Conservation (phyloP, 73 alveolate species). For the Tetrahymena elliotti region DNA sequence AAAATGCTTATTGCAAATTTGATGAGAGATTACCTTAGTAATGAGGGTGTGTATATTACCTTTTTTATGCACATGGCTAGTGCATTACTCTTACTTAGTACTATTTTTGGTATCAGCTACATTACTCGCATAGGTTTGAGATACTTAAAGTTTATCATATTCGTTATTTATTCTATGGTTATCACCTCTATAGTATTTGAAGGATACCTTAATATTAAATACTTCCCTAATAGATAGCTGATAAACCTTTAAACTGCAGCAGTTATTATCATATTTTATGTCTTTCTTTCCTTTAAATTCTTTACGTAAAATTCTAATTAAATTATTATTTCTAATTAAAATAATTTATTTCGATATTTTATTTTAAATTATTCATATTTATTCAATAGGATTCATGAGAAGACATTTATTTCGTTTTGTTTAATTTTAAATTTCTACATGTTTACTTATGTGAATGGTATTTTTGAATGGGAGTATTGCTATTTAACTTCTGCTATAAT, state of each 20-base stretch:
- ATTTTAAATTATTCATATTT: too few species aligned
- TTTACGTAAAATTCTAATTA: background rate
- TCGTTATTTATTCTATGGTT: background rate
- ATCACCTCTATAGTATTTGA: background rate
- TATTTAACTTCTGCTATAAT: background rate
- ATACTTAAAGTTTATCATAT: background rate
- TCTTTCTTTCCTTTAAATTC: background rate
- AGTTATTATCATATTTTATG: background rate
- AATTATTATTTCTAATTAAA: background rate
- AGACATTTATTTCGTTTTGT: background rate
- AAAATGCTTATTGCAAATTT: background rate
- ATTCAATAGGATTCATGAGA: background rate
- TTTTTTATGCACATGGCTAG: background rate
- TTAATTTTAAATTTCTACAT: background rate
- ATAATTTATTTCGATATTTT: too few species aligned
- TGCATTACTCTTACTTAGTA: background rate
- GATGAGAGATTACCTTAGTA: background rate
- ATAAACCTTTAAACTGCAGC: background rate
- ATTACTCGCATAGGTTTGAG: background rate
- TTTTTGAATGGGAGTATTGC: background rate
- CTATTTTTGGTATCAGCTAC: background rate
- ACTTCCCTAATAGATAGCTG: background rate
- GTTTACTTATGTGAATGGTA: background rate
- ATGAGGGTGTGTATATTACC: background rate
- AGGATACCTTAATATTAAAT: background rate